Evolutionary conservation across 2,329 filamentous ascomycete species (phyloP).

Genomic region (Hymenotorrendiella dingleyae): DNA sequence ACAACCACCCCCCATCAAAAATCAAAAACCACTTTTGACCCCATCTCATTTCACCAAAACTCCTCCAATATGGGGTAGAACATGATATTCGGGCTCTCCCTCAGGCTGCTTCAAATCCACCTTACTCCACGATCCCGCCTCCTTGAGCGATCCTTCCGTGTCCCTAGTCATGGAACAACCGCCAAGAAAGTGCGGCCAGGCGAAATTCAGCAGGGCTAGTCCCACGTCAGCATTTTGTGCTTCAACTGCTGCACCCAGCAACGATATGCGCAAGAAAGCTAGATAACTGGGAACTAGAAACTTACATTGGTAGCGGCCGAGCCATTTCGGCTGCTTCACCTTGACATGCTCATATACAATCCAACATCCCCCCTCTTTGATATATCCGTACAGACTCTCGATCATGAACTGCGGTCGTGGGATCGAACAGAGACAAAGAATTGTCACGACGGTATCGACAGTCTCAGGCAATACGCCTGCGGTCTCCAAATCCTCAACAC

Average conservation of each 20-base stretch:
- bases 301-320: constrained; percentile 26
- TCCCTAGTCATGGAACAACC: constrained; percentile 27
- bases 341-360: constrained; percentile 28
- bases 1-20: too few relatives aligned
- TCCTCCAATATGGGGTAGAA: constrained; percentile 26
- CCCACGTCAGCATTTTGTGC: constrained; percentile 11
- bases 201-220: constrained; percentile 19
- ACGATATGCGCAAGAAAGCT: not conserved
- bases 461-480: constrained; percentile 29
- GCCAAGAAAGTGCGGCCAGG: constrained; percentile 26
- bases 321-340: constrained; percentile 14
- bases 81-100: constrained; percentile 18
- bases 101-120: constrained; percentile 22
- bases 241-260: too few relatives aligned
- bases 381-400: constrained; percentile 18
- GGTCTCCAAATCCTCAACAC: constrained; percentile 50
- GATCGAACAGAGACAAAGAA: constrained; percentile 27
- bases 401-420: constrained; percentile 22
- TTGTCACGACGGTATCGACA: constrained; percentile 25
- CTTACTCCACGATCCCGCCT: constrained; percentile 24
- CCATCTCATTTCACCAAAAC: constrained; percentile 25
- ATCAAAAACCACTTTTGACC: too few relatives aligned
- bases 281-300: not conserved
- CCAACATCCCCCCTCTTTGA: constrained; percentile 26
- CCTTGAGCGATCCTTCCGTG: constrained; percentile 21